These are phyloP conservation scores for Thelonectria rubi DNA, from an alignment of 2,329 filamentous ascomycete genomes.

Conservation along the genomic window DNA sequence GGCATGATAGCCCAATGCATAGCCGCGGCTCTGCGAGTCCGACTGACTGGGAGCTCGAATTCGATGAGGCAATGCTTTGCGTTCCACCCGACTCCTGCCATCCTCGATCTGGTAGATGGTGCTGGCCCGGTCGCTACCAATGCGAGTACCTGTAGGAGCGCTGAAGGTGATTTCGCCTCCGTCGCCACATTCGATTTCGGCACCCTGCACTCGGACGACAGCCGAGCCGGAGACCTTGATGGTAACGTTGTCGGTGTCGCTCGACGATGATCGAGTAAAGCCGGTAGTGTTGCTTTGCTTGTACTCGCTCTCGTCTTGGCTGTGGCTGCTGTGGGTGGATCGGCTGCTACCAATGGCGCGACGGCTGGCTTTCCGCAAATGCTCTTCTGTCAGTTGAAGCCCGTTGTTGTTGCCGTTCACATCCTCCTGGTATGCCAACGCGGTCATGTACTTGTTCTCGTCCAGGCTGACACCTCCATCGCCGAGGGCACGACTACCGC, in stretches of 20 bases:
- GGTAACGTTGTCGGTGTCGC: slow-evolving; percentile 67
- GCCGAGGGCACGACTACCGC: slow-evolving; percentile 46
- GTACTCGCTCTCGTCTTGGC: slow-evolving; percentile 71
- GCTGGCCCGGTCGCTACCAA: slow-evolving; percentile 62
- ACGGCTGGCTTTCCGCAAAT: slow-evolving; percentile 60
- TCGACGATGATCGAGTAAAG: slow-evolving; percentile 62
- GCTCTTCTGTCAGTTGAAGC: slow-evolving; percentile 64
- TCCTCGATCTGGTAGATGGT: slow-evolving; percentile 61
- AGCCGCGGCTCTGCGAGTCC: slow-evolving; percentile 52
- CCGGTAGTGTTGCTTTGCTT: slow-evolving; percentile 69
- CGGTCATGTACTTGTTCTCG: slow-evolving; percentile 51
- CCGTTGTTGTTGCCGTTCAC: slow-evolving; percentile 56
- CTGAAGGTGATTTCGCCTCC: slow-evolving; percentile 69
- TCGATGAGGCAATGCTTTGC: slow-evolving; percentile 54
- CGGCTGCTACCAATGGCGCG: slow-evolving; percentile 61
- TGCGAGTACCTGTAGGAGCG: slow-evolving; percentile 47
- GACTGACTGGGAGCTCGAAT: slow-evolving; percentile 61
- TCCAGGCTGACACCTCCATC: slow-evolving; percentile 48
- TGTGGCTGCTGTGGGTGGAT: slow-evolving; percentile 66
- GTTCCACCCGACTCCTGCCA: slow-evolving; percentile 54
- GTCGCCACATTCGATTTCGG: slow-evolving; percentile 67
- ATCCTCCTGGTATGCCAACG: slow-evolving; percentile 61
- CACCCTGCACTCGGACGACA: slow-evolving; percentile 64
- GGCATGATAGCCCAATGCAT: slow-evolving; percentile 42
- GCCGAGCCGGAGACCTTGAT: slow-evolving; percentile 67